Conservation (phyloP, 1,139 yeast species). For the Scheffersomyces insectosa region DNA sequence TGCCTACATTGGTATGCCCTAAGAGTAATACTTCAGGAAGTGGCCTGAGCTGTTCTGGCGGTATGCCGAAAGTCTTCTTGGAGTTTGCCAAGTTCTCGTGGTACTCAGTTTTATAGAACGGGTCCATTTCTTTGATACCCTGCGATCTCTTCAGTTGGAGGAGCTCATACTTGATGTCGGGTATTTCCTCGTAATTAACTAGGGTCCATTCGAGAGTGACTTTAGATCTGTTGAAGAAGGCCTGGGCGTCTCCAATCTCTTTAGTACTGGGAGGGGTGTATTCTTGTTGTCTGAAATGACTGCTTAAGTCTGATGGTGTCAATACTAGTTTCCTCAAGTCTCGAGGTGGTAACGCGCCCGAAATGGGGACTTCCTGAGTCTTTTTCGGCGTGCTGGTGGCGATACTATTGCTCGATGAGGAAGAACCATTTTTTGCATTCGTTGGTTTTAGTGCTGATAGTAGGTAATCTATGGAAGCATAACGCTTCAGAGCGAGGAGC, state of each 20-base stretch:
- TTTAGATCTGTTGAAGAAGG: slow-evolving; percentile 46
- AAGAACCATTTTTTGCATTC: too few relatives aligned
- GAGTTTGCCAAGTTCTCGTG: slow-evolving; percentile 17
- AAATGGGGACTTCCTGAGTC: not conserved
- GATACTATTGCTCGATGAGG: too few relatives aligned
- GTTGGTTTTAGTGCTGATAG: slow-evolving; percentile 5
- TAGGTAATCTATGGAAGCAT: slow-evolving; percentile 15
- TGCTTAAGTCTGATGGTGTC: slow-evolving; percentile 27
- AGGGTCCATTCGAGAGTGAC: slow-evolving; percentile 62
- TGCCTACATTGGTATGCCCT: slow-evolving; percentile 86
- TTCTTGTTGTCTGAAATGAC: slow-evolving; percentile 20
- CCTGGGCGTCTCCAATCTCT: slow-evolving; percentile 15
- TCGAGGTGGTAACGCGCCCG: slow-evolving; percentile 4
- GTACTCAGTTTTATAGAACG: slow-evolving; percentile 20
- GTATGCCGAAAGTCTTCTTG: slow-evolving; percentile 30
- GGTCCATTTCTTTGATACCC: slow-evolving; percentile 16
- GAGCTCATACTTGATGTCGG: slow-evolving; percentile 51
- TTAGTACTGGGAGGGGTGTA: slow-evolving; percentile 13
- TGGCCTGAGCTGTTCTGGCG: slow-evolving; percentile 26
- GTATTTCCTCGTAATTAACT: slow-evolving; percentile 52
- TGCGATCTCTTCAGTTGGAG: slow-evolving; percentile 21
- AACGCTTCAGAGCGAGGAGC: slow-evolving; percentile 2
- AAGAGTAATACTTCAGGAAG: slow-evolving; percentile 71
- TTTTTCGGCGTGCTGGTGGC: too few relatives aligned
- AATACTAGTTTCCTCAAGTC: slow-evolving; percentile 14